Evolutionary conservation across 306 rosid genomes (phyloP).

Genomic region (Herpetospermum pedunculosum): DNA sequence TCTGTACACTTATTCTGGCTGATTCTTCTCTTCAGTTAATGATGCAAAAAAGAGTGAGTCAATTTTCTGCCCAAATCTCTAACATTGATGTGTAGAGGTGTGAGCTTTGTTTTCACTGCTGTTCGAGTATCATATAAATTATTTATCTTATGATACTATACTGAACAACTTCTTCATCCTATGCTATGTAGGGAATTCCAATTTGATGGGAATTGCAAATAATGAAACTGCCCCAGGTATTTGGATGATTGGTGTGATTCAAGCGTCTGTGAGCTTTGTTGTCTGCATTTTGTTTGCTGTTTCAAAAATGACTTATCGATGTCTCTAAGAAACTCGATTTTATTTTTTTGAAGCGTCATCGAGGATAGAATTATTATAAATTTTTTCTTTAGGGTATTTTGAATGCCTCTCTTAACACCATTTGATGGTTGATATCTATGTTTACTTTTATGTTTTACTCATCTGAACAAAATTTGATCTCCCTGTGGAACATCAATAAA

Average conservation of each 20-base stretch:
- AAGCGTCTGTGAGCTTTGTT: slow-evolving; percentile 4
- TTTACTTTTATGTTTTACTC: not conserved
- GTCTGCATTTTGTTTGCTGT: not conserved
- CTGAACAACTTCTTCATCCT: not conserved
- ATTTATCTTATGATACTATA: not conserved
- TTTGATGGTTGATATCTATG: slow-evolving; percentile 5
- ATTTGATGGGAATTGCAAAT: slow-evolving; percentile 1
- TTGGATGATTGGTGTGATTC: not conserved
- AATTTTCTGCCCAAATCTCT: not conserved
- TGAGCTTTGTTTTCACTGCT: not conserved
- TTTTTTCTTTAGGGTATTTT: no score
- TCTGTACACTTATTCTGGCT: not conserved
- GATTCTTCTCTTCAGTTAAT: not conserved
- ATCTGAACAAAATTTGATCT: not conserved
- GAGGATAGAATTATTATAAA: not conserved
- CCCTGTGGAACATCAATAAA: slow-evolving; percentile 3
- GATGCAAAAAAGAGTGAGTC: not conserved
- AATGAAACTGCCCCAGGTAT: not conserved
- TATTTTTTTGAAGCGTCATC: not conserved
- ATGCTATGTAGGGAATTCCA: slow-evolving; percentile 4
- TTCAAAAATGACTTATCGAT: not conserved
- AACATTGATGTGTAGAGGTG: not conserved
- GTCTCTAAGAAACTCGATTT: slow-evolving; percentile 1
- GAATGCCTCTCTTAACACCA: not conserved
- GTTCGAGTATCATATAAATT: not conserved